phyloP scores from a whole-genome alignment of 2,329 filamentous ascomycete genomes.

The Cladobotryum protrusum region DNA sequence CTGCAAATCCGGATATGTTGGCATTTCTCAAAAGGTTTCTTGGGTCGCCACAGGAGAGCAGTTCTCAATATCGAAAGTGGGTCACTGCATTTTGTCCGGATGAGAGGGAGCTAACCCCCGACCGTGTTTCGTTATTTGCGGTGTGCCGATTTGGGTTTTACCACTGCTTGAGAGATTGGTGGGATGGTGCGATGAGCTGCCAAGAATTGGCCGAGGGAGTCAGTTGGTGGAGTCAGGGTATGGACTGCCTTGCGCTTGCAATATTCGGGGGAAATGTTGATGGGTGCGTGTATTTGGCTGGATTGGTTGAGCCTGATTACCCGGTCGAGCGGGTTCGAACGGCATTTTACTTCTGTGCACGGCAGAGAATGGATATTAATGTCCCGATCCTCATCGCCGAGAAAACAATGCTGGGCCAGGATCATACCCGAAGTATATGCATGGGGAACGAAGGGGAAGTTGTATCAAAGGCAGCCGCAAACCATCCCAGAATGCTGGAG shows the following conservation, averaged over 20 bases:
- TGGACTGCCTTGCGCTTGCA: neutral
- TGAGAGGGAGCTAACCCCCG: neutral
- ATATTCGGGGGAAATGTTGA: neutral
- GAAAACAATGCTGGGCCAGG: too few relatives aligned
- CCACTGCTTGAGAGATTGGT: conserved; percentile 4
- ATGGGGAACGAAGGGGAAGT: too few relatives aligned
- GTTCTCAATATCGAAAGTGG: conserved; percentile 1
- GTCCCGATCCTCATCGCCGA: too few relatives aligned
- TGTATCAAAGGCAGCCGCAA: too few relatives aligned
- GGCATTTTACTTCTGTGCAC: too few relatives aligned
- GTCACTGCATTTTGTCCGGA: neutral
- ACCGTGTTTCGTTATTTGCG: neutral
- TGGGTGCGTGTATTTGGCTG: neutral
- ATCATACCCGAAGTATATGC: too few relatives aligned
- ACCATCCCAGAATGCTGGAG: too few relatives aligned
- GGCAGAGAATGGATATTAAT: too few relatives aligned
- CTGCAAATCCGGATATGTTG: neutral
- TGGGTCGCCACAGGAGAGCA: neutral
- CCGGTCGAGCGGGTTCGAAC: too few relatives aligned
- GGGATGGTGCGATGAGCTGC: neutral
- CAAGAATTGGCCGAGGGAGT: neutral
- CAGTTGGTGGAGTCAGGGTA: too few relatives aligned
- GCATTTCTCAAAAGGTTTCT: neutral
- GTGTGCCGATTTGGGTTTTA: neutral
- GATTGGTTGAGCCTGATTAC: neutral